These are phyloP conservation scores for Penicillium thymicola DNA, from an alignment of 2,329 filamentous ascomycete species.

Conservation along the genomic window DNA sequence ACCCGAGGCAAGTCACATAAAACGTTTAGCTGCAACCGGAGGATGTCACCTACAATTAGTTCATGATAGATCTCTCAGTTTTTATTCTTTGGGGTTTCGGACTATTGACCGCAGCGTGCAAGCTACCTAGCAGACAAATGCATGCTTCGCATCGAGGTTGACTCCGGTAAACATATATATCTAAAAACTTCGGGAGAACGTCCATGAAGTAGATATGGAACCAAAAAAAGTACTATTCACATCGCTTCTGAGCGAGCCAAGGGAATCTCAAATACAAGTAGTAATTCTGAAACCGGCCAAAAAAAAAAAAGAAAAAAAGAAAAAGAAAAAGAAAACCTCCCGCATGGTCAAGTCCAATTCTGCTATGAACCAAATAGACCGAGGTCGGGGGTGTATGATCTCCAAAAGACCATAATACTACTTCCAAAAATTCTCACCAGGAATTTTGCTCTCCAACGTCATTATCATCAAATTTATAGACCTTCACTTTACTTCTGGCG, in stretches of 20 bases:
- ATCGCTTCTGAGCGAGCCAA: slow-evolving; percentile 15
- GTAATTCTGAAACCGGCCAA: slow-evolving; percentile 7
- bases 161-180: neutral
- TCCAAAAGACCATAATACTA: neutral
- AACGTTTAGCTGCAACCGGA: neutral
- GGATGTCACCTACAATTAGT: no score
- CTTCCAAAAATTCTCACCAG: neutral
- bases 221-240: slow-evolving; percentile 19
- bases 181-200: neutral
- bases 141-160: neutral
- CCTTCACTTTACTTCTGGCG: slow-evolving; percentile 33
- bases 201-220: neutral
- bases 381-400: neutral
- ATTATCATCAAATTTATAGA: slow-evolving; percentile 22
- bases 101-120: neutral
- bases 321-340: neutral
- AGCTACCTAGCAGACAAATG: neutral
- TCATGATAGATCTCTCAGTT: neutral
- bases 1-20: neutral
- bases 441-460: slow-evolving; percentile 17
- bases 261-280: slow-evolving; percentile 26
- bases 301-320: neutral
- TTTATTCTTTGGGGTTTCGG: neutral
- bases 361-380: neutral
- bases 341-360: neutral